phyloP scores from a whole-genome alignment of 1,139 yeast species.

The Saccharomycopsis hybrid region DNA sequence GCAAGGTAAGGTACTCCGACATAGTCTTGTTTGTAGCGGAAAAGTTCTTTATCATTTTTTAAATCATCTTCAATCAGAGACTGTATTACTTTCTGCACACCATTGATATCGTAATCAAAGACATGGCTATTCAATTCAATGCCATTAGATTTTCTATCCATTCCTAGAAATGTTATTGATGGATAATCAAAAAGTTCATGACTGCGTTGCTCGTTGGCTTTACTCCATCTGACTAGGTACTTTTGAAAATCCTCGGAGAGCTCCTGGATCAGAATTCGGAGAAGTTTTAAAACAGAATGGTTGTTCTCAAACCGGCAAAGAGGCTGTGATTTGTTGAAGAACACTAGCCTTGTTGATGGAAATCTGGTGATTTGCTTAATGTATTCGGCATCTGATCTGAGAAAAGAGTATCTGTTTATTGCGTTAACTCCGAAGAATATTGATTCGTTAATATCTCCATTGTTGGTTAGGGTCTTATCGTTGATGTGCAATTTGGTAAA shows the following conservation, averaged over 20 bases:
- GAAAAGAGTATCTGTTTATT: constrained; percentile 72
- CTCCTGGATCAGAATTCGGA: not conserved
- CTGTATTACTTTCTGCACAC: not conserved
- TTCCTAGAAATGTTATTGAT: constrained; percentile 13
- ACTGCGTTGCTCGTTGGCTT: not conserved
- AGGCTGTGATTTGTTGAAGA: constrained; percentile 33
- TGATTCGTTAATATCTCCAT: not conserved
- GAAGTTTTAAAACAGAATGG: not conserved
- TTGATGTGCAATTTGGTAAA: not conserved
- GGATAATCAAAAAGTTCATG: not conserved
- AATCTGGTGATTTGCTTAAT: constrained; percentile 47
- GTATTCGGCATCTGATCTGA: constrained; percentile 60
- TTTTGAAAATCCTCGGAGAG: not conserved
- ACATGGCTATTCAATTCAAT: not conserved
- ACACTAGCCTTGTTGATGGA: constrained; percentile 50
- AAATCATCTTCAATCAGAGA: not conserved
- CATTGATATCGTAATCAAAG: too few species aligned
- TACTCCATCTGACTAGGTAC: constrained; percentile 4
- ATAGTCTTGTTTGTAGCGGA: constrained; percentile 39
- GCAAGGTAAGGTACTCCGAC: constrained; percentile 75
- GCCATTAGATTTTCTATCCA: constrained; percentile 3
- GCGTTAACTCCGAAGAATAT: constrained; percentile 46
- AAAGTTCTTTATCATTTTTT: constrained; percentile 7
- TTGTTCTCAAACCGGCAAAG: constrained; percentile 6
- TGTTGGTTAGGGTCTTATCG: not conserved